Percentiles rank a stretch among this genome's conserved stretches.
Conservation (phyloP, 192 early-diverging fungal species). For the Pilaira anomala region DNA sequence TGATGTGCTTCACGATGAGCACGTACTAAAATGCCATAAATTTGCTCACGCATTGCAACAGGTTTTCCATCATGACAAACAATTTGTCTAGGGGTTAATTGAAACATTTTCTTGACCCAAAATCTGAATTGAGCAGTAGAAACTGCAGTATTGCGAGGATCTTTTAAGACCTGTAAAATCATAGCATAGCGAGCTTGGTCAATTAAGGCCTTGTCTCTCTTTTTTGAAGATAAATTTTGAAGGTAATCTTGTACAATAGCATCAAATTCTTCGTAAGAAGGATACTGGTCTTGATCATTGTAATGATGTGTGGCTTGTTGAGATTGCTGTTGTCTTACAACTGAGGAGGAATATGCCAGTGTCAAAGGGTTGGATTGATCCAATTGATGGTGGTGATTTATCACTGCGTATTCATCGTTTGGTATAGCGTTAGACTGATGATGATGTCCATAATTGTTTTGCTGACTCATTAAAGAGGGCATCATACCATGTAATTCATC, state of each 20-base stretch:
- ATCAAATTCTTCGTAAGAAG: conserved; percentile 44
- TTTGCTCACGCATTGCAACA: conserved; percentile 44
- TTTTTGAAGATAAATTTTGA: conserved; percentile 47
- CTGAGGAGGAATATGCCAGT: not conserved
- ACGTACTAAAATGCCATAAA: conserved; percentile 47
- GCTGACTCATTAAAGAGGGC: conserved; percentile 3
- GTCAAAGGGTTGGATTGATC: not conserved
- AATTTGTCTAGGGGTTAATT: conserved; percentile 32
- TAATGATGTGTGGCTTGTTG: conserved; percentile 16
- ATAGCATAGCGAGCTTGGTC: conserved; percentile 44
- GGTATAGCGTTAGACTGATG: not conserved
- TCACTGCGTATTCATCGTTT: conserved; percentile 5
- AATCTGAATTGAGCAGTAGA: conserved; percentile 52
- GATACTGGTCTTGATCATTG: conserved; percentile 38
- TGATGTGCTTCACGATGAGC: conserved; percentile 48
- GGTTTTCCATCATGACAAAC: conserved; percentile 51
- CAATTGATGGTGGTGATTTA: not conserved
- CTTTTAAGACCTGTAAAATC: conserved; percentile 48
- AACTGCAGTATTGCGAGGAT: conserved; percentile 47
- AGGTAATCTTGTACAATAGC: conserved; percentile 46
- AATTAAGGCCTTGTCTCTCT: conserved; percentile 49
- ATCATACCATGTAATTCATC: conserved; percentile 16
- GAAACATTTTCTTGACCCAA: conserved; percentile 56
- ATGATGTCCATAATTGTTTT: not conserved
- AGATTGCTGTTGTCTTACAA: not conserved